Conservation (phyloP, 148 eudicot species). For the Chenopodium formosanum region DNA sequence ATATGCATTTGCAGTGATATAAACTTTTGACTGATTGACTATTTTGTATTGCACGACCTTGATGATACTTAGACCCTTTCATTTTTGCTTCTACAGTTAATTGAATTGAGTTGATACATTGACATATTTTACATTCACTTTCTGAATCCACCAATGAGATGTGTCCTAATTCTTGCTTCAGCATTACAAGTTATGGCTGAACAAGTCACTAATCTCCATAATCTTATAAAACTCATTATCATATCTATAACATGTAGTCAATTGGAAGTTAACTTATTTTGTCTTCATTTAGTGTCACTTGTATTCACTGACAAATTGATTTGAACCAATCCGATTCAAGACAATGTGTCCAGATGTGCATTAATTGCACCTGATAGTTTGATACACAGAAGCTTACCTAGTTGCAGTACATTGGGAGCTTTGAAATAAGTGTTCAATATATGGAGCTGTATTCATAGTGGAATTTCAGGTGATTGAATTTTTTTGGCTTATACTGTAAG, state of each 20-base stretch:
- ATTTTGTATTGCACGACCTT: conserved; percentile 3
- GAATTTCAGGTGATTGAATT: too few species aligned
- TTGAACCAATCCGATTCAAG: neutral
- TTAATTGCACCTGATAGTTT: neutral
- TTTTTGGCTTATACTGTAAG: too few species aligned
- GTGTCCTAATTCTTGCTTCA: too few species aligned
- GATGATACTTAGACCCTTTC: neutral
- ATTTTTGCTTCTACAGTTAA: neutral
- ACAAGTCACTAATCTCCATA: neutral
- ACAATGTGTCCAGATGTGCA: neutral
- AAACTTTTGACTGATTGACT: neutral
- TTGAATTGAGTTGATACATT: neutral
- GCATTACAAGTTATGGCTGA: conserved; percentile 1
- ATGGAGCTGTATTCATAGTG: too few species aligned
- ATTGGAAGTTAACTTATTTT: neutral
- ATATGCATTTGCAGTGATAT: neutral
- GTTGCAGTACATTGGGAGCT: neutral
- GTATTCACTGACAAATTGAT: neutral
- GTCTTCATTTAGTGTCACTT: neutral
- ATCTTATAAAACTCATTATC: neutral
- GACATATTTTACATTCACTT: neutral
- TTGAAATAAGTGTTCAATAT: too few species aligned
- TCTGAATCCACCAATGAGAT: neutral
- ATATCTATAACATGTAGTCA: neutral
- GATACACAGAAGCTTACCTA: neutral